Evolutionary conservation across 2,329 filamentous ascomycete species (phyloP), one percentile per base, ranked within the genome.

Genomic region (Basipetospora sp.): DNA sequence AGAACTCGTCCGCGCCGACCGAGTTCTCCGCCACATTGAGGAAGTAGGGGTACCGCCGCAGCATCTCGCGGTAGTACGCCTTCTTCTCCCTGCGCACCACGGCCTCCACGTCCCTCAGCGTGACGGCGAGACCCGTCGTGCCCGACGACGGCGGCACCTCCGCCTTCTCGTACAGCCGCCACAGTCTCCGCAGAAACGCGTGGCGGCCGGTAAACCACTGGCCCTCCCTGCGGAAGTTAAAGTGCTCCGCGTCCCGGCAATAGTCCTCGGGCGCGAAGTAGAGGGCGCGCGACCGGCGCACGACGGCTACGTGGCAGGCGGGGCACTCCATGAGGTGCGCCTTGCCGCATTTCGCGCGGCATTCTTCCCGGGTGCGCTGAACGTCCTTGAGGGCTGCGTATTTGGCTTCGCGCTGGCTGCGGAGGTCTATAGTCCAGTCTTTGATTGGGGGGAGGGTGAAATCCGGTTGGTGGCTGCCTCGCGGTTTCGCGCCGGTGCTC

Each of bases 31-130:
- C 53, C 8, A 52, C 48, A 18, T 53, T 50, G 15, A 62, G 50
- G 41, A 61, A 58, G 36, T 55, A 55, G 5, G 58, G 57, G 34
- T 59, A 53, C 39, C 47, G 53, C n/a, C 56, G 51, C 32, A 63
- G 43, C 3, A 60, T 57, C 50, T 57, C 64, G 39, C 64, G 60
- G 41, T 71, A 69, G 68, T 70, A 74, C 9, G 60, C 59, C 42
- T 61, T 59, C 47, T 69, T 69, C 48, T 72, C 68, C 19, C 60
- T 60, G 8, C 57, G 54, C 45, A 74, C 63, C 42, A 62, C 62
- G 16, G 59, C 56, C 44, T 73, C 68, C 29, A 74, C 62, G 14
- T 49, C 53, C 30, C 57, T 53, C 10, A 71, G 51, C 36, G 59
- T 56, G n/a, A 57, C 48, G 31, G 59, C 58, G 44, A 59, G 53